Base-by-base conservation (phyloP, 2,329 filamentous ascomycete species). In the Ophiostoma ips region DNA sequence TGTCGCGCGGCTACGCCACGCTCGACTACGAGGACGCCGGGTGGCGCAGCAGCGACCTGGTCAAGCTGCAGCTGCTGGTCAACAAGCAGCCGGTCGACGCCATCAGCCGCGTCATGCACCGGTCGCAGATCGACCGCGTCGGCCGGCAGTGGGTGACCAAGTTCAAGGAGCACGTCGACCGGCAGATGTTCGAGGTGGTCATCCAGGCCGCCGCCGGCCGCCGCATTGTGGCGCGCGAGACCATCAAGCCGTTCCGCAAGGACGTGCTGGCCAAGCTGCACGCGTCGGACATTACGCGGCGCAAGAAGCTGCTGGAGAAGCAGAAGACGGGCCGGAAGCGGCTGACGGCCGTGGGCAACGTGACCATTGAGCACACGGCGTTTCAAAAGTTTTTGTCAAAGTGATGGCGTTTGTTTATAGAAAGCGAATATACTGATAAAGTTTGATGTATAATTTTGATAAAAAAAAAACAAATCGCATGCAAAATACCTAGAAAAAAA, bases 11-110 rank as follows among this genome's bases (percentile, higher is more conserved):
- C 11, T 98, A 98, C 59, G 92, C 92, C 0, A 92, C 85, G 34
- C 76, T 98, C 5, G 92, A 98, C 64, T 98, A 98, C 63, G 92
- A 98, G 67, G 92, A 98, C 59, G 84, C 88, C 0, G 90, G 86
- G 0, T 98, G 88, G 77, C 79, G 83, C 19, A 69, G 77, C 53
- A 87, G 84, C 60, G 80, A 81, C 54, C 80, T 98, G 37, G 79
- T 87, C 54, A 96, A 95, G 66, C 73, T 98, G 34, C 88, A 95
- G 63, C 72, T 98, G 2, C 76, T 96, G 8, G 90, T 98, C 55
- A 98, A 98, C 66, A 94, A 92, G 64, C 73, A 78, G 24, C 85
- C 92, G 0, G 92, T 98, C 2, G 92, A 98, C 66, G 92, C 92
- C 11, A 88, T 98, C 16, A 82, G 87, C n/a, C 81, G 90, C 33